phyloP scores from a whole-genome alignment of 768 basidiomycete species.

The Phanerochaete sordida region DNA sequence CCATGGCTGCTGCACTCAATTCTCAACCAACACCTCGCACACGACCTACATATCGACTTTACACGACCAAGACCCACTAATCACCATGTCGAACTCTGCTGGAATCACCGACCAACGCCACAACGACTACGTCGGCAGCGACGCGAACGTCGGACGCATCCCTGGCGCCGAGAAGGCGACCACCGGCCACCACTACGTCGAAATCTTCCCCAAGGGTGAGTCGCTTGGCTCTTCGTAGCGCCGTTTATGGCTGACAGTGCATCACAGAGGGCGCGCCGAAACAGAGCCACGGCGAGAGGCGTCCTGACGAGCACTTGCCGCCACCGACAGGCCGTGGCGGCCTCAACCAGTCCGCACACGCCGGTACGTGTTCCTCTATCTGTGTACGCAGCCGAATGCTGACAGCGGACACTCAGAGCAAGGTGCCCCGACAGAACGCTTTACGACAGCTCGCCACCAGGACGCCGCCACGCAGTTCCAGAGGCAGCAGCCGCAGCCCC shows the following conservation, averaged over 20 bases:
- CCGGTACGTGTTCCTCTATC: not conserved
- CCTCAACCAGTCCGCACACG: conserved; percentile 6
- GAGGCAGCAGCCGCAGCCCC: not conserved
- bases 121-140: conserved; percentile 27
- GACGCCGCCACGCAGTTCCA: conserved; percentile 5
- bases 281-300: not conserved
- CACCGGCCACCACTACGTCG: conserved; percentile 22
- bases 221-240: not conserved
- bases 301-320: conserved; percentile 22
- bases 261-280: not conserved
- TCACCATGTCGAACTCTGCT: conserved; percentile 1
- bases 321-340: conserved; percentile 22
- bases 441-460: not conserved
- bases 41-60: not conserved
- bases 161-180: conserved; percentile 25
- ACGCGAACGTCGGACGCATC: conserved; percentile 20
- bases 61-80: not conserved
- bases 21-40: not conserved
- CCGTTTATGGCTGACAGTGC: not conserved
- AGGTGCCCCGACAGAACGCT: conserved; percentile 4
- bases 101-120: conserved; percentile 20
- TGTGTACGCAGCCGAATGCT: not conserved
- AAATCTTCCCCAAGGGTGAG: conserved; percentile 23
- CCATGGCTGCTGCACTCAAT: not conserved
- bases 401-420: not conserved